Evolutionary conservation across 345 rosid genomes (phyloP).

Genomic region (Camelina laxa): DNA sequence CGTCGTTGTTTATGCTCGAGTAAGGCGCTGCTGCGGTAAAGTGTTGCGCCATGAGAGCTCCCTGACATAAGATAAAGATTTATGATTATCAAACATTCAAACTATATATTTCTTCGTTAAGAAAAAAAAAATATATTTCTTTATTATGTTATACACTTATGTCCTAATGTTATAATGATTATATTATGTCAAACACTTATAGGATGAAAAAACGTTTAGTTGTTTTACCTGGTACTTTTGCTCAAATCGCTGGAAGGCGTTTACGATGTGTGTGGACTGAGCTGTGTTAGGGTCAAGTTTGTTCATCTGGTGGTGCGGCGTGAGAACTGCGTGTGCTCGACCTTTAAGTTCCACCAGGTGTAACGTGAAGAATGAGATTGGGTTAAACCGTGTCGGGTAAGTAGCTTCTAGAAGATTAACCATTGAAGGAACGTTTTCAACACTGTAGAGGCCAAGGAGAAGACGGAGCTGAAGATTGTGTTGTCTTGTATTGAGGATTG

Average conservation of each 20-base stretch:
- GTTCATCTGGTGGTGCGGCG: slow-evolving; percentile 45
- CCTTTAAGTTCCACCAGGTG: slow-evolving; percentile 48
- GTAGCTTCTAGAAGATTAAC: slow-evolving; percentile 45
- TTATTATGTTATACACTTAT: too few species aligned
- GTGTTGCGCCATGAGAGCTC: slow-evolving; percentile 45
- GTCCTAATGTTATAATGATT: too few species aligned
- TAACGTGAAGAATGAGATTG: slow-evolving; percentile 38
- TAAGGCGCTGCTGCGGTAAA: slow-evolving; percentile 57
- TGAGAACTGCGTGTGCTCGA: slow-evolving; percentile 41
- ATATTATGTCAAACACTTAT: too few species aligned
- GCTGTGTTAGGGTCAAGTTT: slow-evolving; percentile 43
- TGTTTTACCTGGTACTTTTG: slow-evolving; percentile 32
- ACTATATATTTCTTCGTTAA: too few species aligned
- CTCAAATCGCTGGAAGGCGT: slow-evolving; percentile 52
- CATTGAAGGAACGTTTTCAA: slow-evolving; percentile 43
- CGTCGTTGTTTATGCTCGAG: slow-evolving; percentile 55
- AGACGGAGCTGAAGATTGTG: slow-evolving; percentile 52
- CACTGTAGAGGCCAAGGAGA: slow-evolving; percentile 54
- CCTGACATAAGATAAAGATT: slow-evolving; percentile 12
- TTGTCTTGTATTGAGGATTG: slow-evolving; percentile 47
- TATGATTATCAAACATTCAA: not conserved
- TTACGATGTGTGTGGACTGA: slow-evolving; percentile 45
- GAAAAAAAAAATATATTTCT: too few species aligned
- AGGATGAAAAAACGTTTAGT: too few species aligned
- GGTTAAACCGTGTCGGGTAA: slow-evolving; percentile 39